A percentile compares a stretch with the other conserved stretches of the same genome.
Evolutionary conservation across 331 rosid species (phyloP).

Genomic region (Erythrophleum ivorense): DNA sequence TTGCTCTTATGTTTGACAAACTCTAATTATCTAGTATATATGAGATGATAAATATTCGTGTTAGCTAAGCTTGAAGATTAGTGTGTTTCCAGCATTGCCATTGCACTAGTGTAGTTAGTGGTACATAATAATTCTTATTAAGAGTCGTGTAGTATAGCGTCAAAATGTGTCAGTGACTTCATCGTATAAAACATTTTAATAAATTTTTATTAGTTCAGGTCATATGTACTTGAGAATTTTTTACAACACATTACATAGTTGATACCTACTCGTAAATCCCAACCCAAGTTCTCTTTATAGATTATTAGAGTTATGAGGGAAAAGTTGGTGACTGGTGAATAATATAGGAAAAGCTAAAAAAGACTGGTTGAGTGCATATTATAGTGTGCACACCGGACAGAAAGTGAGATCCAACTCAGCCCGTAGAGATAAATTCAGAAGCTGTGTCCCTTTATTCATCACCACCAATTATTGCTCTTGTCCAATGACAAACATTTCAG

Average conservation of each 20-base stretch:
- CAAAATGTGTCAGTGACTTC: background rate
- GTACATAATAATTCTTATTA: too few relatives aligned
- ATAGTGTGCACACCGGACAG: conserved; percentile 43
- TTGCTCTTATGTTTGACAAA: background rate
- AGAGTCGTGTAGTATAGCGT: background rate
- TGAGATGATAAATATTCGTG: background rate
- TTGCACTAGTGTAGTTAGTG: background rate
- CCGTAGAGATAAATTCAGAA: conserved; percentile 28
- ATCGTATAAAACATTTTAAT: too few relatives aligned
- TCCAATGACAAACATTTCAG: conserved; percentile 32
- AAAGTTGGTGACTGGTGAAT: background rate
- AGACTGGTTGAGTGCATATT: conserved; percentile 10
- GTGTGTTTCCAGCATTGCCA: background rate
- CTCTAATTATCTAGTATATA: background rate
- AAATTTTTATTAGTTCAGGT: too few relatives aligned
- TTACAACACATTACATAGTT: background rate
- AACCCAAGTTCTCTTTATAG: background rate
- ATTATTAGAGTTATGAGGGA: background rate
- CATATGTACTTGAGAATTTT: background rate
- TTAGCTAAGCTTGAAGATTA: background rate
- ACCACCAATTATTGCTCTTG: conserved; percentile 23
- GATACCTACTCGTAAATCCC: too few relatives aligned
- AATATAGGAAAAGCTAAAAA: background rate
- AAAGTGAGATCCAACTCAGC: conserved; percentile 43
- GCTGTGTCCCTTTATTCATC: conserved; percentile 23